These are phyloP conservation scores for Rossbeevera mucosa DNA, from an alignment of 768 basidiomycete species.

Conservation along the genomic window DNA sequence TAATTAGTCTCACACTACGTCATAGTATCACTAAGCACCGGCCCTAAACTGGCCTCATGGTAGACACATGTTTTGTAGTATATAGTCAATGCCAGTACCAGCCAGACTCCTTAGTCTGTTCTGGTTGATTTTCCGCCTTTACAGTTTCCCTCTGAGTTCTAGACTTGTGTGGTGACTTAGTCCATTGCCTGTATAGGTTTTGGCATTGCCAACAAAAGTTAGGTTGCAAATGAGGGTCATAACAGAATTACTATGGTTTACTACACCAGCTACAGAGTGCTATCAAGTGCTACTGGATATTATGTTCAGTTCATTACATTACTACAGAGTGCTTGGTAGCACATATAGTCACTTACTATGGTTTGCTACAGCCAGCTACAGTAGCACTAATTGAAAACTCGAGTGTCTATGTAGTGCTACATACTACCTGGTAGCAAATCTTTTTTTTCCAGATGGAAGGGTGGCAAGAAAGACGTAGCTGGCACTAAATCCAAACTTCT, in stretches of 20 bases:
- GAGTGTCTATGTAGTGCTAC: not conserved
- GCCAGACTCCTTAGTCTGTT: too few species aligned
- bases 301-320: not conserved
- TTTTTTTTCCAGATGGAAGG: slow-evolving; percentile 42
- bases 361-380: not conserved
- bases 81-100: too few species aligned
- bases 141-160: too few species aligned
- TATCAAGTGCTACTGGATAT: not conserved
- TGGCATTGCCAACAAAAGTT: too few species aligned
- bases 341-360: not conserved
- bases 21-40: too few species aligned
- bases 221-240: too few species aligned
- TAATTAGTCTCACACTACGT: too few species aligned
- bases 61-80: too few species aligned
- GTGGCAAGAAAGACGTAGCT: slow-evolving; percentile 93
- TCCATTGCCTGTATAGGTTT: too few species aligned
- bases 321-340: not conserved
- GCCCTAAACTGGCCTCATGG: too few species aligned
- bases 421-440: not conserved
- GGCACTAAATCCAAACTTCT: slow-evolving; percentile 88
- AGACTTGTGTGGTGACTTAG: too few species aligned
- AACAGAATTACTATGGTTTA: not conserved
- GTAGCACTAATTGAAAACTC: not conserved
- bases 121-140: too few species aligned
- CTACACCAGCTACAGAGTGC: not conserved